phyloP scores from a whole-genome alignment of 2,329 filamentous ascomycete species.

The Ramularia collo-cygni region DNA sequence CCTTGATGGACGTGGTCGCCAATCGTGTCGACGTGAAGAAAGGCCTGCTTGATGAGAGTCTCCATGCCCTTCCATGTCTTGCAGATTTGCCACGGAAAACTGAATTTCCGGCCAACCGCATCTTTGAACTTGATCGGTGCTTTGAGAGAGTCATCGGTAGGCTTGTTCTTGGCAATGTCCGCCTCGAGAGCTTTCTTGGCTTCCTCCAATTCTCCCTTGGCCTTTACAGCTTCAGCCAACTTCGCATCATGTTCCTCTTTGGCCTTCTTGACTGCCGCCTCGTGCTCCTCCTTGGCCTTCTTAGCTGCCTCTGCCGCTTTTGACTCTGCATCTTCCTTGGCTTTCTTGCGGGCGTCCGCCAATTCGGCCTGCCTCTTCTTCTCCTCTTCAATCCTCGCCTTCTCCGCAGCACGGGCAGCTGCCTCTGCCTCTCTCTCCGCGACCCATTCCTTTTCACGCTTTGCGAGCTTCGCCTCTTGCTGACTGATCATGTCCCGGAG shows the following conservation, averaged over 20 bases:
- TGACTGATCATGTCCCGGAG: constrained; percentile 37
- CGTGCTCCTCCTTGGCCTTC: constrained; percentile 30
- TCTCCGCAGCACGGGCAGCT: constrained; percentile 23
- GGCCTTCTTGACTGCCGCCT: constrained; percentile 39
- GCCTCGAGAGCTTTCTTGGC: constrained; percentile 43
- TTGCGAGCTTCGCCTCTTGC: constrained; percentile 32
- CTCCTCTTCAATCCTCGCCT: constrained; percentile 44
- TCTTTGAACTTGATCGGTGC: constrained; percentile 84
- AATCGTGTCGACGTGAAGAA: constrained; percentile 41
- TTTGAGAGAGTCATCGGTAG: constrained; percentile 52
- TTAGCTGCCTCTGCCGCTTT: constrained; percentile 43
- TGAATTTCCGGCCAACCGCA: constrained; percentile 84
- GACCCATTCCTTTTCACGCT: constrained; percentile 23
- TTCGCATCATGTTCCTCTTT: constrained; percentile 44
- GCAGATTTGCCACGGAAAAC: constrained; percentile 81
- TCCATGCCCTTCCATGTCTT: constrained; percentile 53
- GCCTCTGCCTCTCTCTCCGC: constrained; percentile 26
- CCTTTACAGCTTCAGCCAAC: constrained; percentile 47
- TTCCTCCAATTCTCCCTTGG: constrained; percentile 45
- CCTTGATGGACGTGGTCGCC: constrained; percentile 40
- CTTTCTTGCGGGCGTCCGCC: constrained; percentile 38
- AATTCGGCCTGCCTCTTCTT: constrained; percentile 39
- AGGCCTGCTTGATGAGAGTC: constrained; percentile 44
- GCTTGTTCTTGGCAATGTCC: constrained; percentile 42
- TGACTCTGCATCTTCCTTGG: constrained; percentile 28